Conservation (phyloP, 768 basidiomycete genomes). For the Saitozyma podzolica region DNA sequence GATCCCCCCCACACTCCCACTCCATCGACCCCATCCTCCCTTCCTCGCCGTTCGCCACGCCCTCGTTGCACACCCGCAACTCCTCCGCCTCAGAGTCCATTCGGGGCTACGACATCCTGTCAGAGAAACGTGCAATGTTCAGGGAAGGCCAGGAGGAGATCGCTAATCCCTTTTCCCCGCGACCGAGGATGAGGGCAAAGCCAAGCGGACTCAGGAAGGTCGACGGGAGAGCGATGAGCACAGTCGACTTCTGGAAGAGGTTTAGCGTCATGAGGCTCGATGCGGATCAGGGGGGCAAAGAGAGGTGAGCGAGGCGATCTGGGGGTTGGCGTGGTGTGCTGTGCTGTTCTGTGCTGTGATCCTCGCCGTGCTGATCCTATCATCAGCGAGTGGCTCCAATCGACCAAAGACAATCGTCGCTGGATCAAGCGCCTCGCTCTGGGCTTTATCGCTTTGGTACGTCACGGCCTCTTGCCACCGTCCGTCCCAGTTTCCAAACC, state of each 20-base stretch:
- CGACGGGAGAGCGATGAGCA: slow-evolving; percentile 10
- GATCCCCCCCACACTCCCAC: background rate
- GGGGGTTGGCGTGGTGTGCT: too few species aligned
- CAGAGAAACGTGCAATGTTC: slow-evolving; percentile 44
- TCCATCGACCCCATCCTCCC: slow-evolving; percentile 5
- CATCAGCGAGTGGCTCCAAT: too few species aligned
- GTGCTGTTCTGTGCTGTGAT: too few species aligned
- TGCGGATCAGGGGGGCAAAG: slow-evolving; percentile 14
- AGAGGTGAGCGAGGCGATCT: slow-evolving; percentile 25
- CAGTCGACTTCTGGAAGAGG: slow-evolving; percentile 45
- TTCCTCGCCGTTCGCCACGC: background rate
- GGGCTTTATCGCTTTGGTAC: too few species aligned
- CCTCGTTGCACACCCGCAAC: background rate
- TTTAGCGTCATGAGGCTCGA: slow-evolving; percentile 40
- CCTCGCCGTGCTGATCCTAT: too few species aligned
- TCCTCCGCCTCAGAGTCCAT: slow-evolving; percentile 19
- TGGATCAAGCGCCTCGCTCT: too few species aligned
- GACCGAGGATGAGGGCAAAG: slow-evolving; percentile 12
- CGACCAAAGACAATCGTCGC: too few species aligned
- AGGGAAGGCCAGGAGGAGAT: slow-evolving; percentile 42
- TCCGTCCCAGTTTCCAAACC: too few species aligned
- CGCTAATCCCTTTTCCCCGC: slow-evolving; percentile 30
- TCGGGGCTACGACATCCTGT: slow-evolving; percentile 32
- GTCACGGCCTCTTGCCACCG: too few species aligned
- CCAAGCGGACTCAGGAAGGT: background rate